These are phyloP conservation scores for Cytospora piceae DNA, from an alignment of 2,329 filamentous ascomycete species.

Conservation along the genomic window DNA sequence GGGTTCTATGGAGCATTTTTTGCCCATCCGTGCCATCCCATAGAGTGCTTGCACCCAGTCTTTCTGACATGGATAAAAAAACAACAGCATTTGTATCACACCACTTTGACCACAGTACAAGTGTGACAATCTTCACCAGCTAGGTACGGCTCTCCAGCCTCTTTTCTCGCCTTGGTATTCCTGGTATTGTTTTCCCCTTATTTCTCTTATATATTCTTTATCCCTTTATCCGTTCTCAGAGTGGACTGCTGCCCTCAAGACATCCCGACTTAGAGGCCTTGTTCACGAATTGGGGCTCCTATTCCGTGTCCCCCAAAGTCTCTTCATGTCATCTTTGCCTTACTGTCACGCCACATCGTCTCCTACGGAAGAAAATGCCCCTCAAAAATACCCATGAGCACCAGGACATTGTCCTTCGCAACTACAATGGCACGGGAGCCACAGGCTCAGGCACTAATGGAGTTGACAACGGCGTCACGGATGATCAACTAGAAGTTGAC, in stretches of 20 bases:
- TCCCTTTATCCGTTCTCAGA: background rate
- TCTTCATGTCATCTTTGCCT: background rate
- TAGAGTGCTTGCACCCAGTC: background rate
- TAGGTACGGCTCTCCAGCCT: background rate
- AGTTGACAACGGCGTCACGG: slow-evolving; percentile 10
- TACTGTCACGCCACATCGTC: slow-evolving; percentile 16
- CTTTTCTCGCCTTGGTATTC: background rate
- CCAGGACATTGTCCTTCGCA: slow-evolving; percentile 26
- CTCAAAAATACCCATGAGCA: slow-evolving; percentile 23
- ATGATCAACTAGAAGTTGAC: slow-evolving; percentile 39
- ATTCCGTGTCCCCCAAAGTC: slow-evolving; percentile 4
- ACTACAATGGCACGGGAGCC: slow-evolving; percentile 18
- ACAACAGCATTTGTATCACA: background rate
- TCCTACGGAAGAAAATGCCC: slow-evolving; percentile 21
- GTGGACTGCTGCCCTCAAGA: background rate
- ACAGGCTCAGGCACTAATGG: slow-evolving; percentile 6
- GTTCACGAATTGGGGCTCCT: background rate
- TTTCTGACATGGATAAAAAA: background rate
- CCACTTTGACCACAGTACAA: background rate
- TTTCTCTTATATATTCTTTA: background rate
- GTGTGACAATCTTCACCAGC: background rate
- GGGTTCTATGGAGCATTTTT: background rate
- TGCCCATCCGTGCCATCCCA: no score
- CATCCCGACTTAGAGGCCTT: background rate
- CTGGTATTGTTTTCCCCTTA: background rate